phyloP scores from a whole-genome alignment of 2,329 filamentous ascomycete species.

The Triangularia setosa region DNA sequence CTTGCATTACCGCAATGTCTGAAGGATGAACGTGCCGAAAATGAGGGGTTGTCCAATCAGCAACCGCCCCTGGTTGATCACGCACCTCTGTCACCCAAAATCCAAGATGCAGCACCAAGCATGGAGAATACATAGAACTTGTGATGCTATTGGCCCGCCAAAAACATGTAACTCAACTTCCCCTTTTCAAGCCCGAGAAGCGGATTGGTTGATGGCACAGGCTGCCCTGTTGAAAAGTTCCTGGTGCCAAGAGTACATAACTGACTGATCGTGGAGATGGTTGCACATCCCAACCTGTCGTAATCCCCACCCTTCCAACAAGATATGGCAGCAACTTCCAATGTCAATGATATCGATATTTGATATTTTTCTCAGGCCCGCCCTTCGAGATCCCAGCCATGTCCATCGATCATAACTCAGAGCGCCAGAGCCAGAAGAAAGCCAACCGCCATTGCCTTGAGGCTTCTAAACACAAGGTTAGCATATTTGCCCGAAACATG shows the following conservation, averaged over 20 bases:
- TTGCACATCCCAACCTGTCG: not conserved
- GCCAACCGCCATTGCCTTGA: slow-evolving; percentile 3
- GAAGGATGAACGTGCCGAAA: not conserved
- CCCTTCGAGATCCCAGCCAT: not conserved
- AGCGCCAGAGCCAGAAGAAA: slow-evolving; percentile 3
- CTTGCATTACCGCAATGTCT: not conserved
- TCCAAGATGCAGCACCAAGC: not conserved
- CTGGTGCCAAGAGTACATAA: not conserved
- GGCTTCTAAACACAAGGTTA: not conserved
- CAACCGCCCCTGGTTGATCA: not conserved
- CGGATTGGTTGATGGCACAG: not conserved
- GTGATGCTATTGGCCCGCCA: not conserved
- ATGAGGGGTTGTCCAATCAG: not conserved
- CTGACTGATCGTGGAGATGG: not conserved
- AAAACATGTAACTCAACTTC: not conserved
- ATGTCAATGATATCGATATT: not conserved
- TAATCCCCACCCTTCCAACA: not conserved
- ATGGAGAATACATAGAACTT: not conserved
- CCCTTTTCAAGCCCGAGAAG: not conserved
- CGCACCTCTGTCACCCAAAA: not conserved
- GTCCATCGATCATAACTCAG: not conserved
- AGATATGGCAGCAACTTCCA: not conserved
- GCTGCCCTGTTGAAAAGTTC: not conserved
- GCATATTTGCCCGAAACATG: not conserved
- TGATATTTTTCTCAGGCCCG: not conserved